Evolutionary conservation across 495 filamentous ascomycete species (phyloP).

Genomic region (Rhypophila decipiens): DNA sequence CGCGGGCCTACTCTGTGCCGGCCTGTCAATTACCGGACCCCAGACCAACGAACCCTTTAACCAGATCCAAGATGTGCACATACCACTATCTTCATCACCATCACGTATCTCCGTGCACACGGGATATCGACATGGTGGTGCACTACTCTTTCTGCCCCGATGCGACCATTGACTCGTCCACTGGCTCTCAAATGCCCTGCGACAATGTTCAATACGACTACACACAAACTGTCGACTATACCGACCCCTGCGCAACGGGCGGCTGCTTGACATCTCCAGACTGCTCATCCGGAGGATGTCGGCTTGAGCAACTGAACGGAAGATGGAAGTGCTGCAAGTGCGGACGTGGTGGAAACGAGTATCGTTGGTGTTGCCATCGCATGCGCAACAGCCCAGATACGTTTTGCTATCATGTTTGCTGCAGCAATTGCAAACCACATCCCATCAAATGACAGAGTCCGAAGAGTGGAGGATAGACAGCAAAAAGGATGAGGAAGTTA

Average conservation of each 20-base stretch:
- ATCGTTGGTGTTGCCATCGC: constrained; percentile 28
- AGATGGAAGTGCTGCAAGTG: constrained; percentile 41
- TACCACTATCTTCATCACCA: constrained; percentile 23
- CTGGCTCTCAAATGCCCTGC: constrained; percentile 14
- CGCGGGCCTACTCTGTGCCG: too few species aligned
- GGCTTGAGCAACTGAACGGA: constrained; percentile 35
- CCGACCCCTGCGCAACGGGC: constrained; percentile 35
- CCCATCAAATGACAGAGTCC: neutral
- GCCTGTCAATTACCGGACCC: too few species aligned
- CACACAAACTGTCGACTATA: constrained; percentile 24
- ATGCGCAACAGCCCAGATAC: constrained; percentile 35
- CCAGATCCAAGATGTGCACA: constrained; percentile 14
- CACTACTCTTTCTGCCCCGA: constrained; percentile 35
- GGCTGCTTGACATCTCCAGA: constrained; percentile 35
- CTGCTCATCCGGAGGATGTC: constrained; percentile 36
- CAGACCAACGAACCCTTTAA: too few species aligned
- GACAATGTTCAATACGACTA: constrained; percentile 18
- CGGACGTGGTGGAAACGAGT: constrained; percentile 31
- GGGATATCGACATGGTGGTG: constrained; percentile 32
- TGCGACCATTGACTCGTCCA: constrained; percentile 15
- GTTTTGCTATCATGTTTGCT: constrained; percentile 35
- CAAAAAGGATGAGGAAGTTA: too few species aligned
- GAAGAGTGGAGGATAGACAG: too few species aligned
- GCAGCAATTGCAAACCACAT: constrained; percentile 14
- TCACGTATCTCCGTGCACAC: constrained; percentile 32